Evolutionary conservation across 805 yeast species (phyloP).

Genomic region (Metschnikowia lochheadii): DNA sequence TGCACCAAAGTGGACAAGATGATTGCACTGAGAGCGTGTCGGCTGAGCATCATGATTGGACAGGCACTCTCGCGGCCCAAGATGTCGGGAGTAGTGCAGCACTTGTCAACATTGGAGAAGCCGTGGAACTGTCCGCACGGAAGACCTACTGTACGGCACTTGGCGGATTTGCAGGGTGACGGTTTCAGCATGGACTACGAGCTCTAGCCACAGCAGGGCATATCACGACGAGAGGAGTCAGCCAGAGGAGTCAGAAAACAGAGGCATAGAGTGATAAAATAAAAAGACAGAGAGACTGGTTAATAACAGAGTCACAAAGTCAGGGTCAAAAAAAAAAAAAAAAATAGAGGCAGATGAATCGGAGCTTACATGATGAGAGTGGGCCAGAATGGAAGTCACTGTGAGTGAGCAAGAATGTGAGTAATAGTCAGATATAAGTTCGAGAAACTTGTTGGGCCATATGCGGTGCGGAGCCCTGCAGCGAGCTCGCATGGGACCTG

Average conservation of each 20-base stretch:
- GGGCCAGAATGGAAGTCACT: too few relatives aligned
- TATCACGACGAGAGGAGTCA: too few relatives aligned
- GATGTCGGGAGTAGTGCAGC: slow-evolving; percentile 66
- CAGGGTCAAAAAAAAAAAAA: too few relatives aligned
- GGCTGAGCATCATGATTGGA: slow-evolving; percentile 94
- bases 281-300: too few relatives aligned
- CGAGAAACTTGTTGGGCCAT: neutral
- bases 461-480: neutral
- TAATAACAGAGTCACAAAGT: too few relatives aligned
- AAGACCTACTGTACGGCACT: slow-evolving; percentile 92
- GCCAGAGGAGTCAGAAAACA: too few relatives aligned
- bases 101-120: slow-evolving; percentile 69
- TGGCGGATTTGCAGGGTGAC: slow-evolving; percentile 49
- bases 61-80: slow-evolving; percentile 51
- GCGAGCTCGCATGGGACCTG: neutral
- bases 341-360: neutral
- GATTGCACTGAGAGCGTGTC: slow-evolving; percentile 94
- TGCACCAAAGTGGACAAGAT: slow-evolving; percentile 78
- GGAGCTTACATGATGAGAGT: too few relatives aligned
- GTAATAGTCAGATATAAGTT: too few relatives aligned
- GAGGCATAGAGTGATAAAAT: too few relatives aligned
- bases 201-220: slow-evolving; percentile 1
- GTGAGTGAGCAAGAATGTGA: too few relatives aligned
- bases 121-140: slow-evolving; percentile 99
- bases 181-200: slow-evolving; percentile 15